Base-by-base conservation (phyloP, 352 stramenopile species). In the Phytophthora aleatoria region DNA sequence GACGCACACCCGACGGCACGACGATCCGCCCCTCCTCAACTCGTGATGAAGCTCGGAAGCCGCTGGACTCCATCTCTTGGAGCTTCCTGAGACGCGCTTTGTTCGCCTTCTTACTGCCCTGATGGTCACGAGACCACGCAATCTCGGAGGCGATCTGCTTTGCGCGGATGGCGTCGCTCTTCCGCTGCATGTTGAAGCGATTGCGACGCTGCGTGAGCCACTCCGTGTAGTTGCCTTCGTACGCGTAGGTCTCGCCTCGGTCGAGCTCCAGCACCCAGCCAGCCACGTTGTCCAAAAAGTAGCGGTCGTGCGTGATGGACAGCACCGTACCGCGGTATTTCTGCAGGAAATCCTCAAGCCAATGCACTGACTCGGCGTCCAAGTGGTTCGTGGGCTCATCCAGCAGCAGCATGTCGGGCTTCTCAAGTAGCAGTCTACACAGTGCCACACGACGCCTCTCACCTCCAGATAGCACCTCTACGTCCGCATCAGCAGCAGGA, bases 351-450 rank as follows among this genome's bases (percentile, higher is more conserved):
- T 93, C 73, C 73, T 99, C 97, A 26, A 99, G 85, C 97, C 97
- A 99, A 30, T 81, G 76, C 65, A 99, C 97, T 15, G 84, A 97
- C 74, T 99, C 95, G 12, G 94, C 93, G 77, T 99, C 97, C 66
- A 99, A 85, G 75, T 99, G 97, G 85, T 99, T 99, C 12, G 92
- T 98, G 15, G 98, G 98, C 68, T 99, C 98, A 67, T 99, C 98
- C 47, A 99, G 76, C 44, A 99, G 77, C 52, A 99, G 77, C 62
- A 99, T 90, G 53, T 98, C 95, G 6, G 98, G 97, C 66, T 99
- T 94, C 64, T 97, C 97, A 2, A 99, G 75, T 45, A 99, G 73
- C 54, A 99, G 66, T 48, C 96, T 87, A 27, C 94, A 98, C 28
- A 99, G 85, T 48, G 95, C 93, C 8, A 99, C 98, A 55, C 97